These are phyloP conservation scores for Trypanosoma conorhini DNA, from an alignment of 208 protist genomes.

Conservation along the genomic window DNA sequence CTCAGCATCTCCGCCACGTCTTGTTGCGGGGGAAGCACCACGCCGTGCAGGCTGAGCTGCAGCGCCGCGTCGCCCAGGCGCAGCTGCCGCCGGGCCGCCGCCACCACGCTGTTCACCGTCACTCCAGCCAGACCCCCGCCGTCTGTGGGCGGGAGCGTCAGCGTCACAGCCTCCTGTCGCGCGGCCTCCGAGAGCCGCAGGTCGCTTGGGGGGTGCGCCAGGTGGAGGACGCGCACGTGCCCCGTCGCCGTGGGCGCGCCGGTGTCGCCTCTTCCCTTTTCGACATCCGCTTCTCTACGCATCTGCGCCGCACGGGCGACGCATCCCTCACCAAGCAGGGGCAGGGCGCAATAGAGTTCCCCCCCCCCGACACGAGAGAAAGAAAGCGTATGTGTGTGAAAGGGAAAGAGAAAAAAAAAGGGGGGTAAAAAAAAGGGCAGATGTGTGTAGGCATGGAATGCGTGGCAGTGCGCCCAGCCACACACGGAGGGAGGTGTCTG, in stretches of 20 bases:
- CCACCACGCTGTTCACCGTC: background rate
- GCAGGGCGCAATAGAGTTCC: background rate
- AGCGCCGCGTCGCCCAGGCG: background rate
- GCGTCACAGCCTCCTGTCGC: background rate
- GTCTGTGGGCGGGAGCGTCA: background rate
- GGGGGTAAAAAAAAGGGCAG: background rate
- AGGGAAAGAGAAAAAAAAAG: background rate
- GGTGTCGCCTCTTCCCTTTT: background rate
- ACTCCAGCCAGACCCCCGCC: background rate
- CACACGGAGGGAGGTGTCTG: too few relatives aligned
- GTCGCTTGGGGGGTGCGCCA: background rate
- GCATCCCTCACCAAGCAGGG: background rate
- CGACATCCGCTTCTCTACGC: background rate
- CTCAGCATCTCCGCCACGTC: constrained; percentile 7
- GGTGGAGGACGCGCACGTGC: constrained; percentile 11
- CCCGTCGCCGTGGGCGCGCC: background rate
- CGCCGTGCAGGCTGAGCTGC: constrained; percentile 19
- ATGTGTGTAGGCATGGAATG: background rate
- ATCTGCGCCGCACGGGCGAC: background rate
- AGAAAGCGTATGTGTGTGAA: background rate
- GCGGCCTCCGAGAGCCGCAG: background rate
- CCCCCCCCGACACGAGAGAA: background rate
- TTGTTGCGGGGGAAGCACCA: constrained; percentile 9
- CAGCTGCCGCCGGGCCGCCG: constrained; percentile 1
- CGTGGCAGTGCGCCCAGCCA: background rate